Conservation (phyloP, 2,329 filamentous ascomycete species). For the Ophiocordyceps camponoti-saundersi region DNA sequence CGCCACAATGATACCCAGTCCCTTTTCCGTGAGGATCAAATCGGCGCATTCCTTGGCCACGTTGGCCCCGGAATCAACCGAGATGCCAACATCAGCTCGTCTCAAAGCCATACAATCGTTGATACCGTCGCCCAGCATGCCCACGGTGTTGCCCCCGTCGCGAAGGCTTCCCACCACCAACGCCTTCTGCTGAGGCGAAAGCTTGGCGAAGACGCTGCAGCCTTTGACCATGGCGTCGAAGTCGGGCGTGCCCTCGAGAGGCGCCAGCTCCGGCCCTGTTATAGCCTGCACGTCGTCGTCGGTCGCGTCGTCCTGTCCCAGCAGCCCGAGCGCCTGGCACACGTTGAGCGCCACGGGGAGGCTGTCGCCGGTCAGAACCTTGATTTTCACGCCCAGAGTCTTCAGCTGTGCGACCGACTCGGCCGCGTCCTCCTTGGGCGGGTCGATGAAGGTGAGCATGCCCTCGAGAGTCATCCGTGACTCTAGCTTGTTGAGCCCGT, state of each 20-base stretch:
- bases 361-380: slow-evolving; percentile 12
- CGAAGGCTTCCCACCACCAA: slow-evolving; percentile 9
- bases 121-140: slow-evolving; percentile 14
- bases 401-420: slow-evolving; percentile 9
- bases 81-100: slow-evolving; percentile 11
- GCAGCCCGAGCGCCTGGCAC: slow-evolving; percentile 8
- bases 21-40: slow-evolving; percentile 13
- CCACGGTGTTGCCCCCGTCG: slow-evolving; percentile 9
- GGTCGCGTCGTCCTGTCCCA: slow-evolving; percentile 3
- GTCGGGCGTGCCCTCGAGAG: slow-evolving; percentile 4
- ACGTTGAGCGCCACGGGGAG: slow-evolving; percentile 12
- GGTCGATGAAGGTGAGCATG: slow-evolving; percentile 11
- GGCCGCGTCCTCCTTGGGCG: slow-evolving; percentile 11
- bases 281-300: slow-evolving; percentile 8
- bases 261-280: slow-evolving; percentile 8
- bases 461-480: slow-evolving; percentile 10
- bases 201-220: slow-evolving; percentile 13
- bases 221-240: slow-evolving; percentile 8
- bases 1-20: slow-evolving; percentile 10
- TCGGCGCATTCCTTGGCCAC: slow-evolving; percentile 13
- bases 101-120: slow-evolving; percentile 13
- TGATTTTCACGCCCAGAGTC: slow-evolving; percentile 10
- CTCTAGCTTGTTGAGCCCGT: slow-evolving; percentile 8
- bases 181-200: slow-evolving; percentile 11
- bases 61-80: slow-evolving; percentile 12